Percentiles rank a stretch among this genome's conserved stretches.
Evolutionary conservation across 768 basidiomycete species (phyloP).

Genomic region (Leccinum rimulosum): DNA sequence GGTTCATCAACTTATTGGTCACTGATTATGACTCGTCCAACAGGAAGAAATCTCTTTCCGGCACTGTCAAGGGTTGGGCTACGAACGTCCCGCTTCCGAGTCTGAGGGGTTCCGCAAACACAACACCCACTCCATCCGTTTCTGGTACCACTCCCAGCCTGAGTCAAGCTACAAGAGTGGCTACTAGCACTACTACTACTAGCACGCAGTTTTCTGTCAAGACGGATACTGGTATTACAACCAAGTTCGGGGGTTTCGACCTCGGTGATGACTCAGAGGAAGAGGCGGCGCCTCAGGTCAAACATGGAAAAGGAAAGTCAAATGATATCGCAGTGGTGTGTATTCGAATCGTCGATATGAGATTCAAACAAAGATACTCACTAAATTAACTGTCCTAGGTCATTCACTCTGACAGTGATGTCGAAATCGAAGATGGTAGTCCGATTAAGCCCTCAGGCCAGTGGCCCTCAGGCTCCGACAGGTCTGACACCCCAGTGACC

Average conservation of each 20-base stretch:
- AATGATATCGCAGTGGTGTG: neutral
- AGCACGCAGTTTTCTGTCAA: too few species aligned
- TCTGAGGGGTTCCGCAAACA: neutral
- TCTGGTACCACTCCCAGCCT: neutral
- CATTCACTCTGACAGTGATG: neutral
- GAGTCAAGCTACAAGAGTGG: neutral
- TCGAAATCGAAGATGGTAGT: neutral
- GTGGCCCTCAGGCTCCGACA: too few species aligned
- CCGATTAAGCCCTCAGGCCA: neutral
- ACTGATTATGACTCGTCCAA: neutral
- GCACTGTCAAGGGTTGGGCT: neutral
- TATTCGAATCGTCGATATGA: neutral
- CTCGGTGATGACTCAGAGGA: neutral
- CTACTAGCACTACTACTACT: neutral
- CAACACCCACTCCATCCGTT: neutral
- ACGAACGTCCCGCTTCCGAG: neutral
- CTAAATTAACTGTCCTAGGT: neutral
- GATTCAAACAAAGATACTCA: neutral
- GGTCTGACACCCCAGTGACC: too few species aligned
- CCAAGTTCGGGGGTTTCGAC: neutral
- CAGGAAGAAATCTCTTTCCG: neutral
- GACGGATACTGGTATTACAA: neutral
- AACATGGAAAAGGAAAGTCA: neutral
- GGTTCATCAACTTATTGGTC: constrained; percentile 3
- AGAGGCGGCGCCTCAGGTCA: neutral